Percentiles rank a stretch among this genome's conserved stretches.
Evolutionary conservation across 78 protist species (phyloP).

Genomic region (Guillardia theta): DNA sequence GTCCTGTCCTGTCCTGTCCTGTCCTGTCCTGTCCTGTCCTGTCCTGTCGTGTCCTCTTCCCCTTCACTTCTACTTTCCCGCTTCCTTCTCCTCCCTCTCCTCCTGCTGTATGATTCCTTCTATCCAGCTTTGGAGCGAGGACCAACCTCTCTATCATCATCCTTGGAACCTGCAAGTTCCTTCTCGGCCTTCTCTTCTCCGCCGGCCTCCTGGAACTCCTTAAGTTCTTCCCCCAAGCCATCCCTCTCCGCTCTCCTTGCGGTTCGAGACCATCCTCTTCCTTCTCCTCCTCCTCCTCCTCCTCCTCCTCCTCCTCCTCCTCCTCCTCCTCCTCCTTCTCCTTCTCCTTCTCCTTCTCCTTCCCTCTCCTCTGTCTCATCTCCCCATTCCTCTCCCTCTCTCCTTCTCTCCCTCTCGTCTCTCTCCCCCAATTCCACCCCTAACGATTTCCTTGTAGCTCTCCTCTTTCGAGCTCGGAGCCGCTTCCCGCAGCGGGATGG

Average conservation of each 20-base stretch:
- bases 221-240: background rate
- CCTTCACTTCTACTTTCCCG: background rate
- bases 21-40: background rate
- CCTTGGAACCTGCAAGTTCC: background rate
- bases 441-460: too few relatives aligned
- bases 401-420: background rate
- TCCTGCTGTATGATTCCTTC: background rate
- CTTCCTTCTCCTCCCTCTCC: background rate
- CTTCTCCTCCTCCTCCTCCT: background rate
- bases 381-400: background rate
- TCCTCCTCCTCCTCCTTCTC: background rate
- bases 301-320: background rate
- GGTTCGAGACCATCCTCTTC: background rate
- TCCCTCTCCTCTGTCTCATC: background rate
- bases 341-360: background rate
- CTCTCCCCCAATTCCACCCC: background rate
- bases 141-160: background rate
- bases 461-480: too few relatives aligned
- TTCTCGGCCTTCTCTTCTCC: background rate
- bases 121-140: background rate
- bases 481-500: too few relatives aligned
- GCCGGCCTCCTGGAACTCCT: background rate
- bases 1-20: background rate
- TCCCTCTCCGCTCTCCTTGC: background rate
- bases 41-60: background rate